These are phyloP conservation scores for Salix viminalis DNA, from an alignment of 345 rosid species.

Conservation along the genomic window DNA sequence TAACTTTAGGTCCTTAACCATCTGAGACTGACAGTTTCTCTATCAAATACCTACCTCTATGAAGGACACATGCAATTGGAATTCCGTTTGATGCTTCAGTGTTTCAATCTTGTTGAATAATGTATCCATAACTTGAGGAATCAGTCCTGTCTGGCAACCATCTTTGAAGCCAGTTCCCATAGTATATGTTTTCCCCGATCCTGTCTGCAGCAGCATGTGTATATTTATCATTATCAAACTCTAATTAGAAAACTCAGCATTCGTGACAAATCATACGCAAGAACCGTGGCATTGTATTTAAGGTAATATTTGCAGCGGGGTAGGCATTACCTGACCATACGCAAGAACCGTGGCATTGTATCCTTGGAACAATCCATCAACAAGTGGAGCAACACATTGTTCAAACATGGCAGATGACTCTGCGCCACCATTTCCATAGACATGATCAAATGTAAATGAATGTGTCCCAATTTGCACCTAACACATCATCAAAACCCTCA, in stretches of 20 bases:
- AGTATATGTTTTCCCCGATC: slow-evolving; percentile 95
- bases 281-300: too few relatives aligned
- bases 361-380: slow-evolving; percentile 91
- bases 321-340: slow-evolving; percentile 74
- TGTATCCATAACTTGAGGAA: slow-evolving; percentile 80
- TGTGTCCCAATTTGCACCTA: slow-evolving; percentile 92
- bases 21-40: too few relatives aligned
- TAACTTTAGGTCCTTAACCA: too few relatives aligned
- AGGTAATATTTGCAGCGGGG: not conserved
- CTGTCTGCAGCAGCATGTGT: slow-evolving; percentile 54
- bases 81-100: slow-evolving; percentile 64
- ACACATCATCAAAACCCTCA: slow-evolving; percentile 12
- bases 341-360: slow-evolving; percentile 99
- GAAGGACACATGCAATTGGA: slow-evolving; percentile 83
- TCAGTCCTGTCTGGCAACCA: slow-evolving; percentile 62
- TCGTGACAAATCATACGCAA: too few relatives aligned
- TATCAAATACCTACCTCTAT: slow-evolving; percentile 55
- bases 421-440: slow-evolving; percentile 77
- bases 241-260: too few relatives aligned
- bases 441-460: slow-evolving; percentile 96
- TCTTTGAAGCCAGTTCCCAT: slow-evolving; percentile 91
- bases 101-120: slow-evolving; percentile 72
- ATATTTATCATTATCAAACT: not conserved
- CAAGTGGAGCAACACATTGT: slow-evolving; percentile 80
- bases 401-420: slow-evolving; percentile 73